Evolutionary conservation across 164 flowering plant genomes (phyloP).

Genomic region (Akebia trifoliata): DNA sequence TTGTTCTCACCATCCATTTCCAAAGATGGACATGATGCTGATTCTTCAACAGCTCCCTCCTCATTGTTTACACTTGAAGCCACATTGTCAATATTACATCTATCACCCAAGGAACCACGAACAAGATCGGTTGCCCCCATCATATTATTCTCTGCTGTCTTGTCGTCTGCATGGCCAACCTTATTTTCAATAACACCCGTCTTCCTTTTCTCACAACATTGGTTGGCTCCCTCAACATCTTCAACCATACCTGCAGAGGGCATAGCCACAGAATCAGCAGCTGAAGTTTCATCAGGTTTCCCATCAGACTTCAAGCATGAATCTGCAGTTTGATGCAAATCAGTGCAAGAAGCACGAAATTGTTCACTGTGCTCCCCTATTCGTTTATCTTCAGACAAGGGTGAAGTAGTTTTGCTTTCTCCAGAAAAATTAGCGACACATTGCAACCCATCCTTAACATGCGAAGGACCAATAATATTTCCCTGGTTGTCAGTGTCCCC

Average conservation of each 20-base stretch:
- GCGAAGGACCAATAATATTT: constrained; percentile 10
- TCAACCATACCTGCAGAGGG: constrained; percentile 7
- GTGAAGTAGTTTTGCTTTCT: constrained; percentile 13
- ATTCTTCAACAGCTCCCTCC: constrained; percentile 21
- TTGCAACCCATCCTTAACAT: constrained; percentile 14
- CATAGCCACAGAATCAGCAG: constrained; percentile 5
- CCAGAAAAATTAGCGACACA: constrained; percentile 2
- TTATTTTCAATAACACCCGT: constrained; percentile 14
- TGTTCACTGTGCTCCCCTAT: constrained; percentile 15
- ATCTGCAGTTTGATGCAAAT: constrained; percentile 22
- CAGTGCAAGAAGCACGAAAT: constrained; percentile 19
- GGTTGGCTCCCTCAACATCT: constrained; percentile 15
- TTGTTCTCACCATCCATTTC: constrained; percentile 11
- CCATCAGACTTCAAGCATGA: constrained; percentile 20
- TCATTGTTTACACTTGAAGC: constrained; percentile 7
- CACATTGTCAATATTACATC: not conserved
- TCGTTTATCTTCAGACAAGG: constrained; percentile 16
- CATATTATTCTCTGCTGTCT: not conserved
- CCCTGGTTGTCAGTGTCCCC: constrained; percentile 28
- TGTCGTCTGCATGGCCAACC: constrained; percentile 1
- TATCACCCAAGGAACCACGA: not conserved
- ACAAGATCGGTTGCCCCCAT: not conserved
- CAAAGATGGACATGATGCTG: constrained; percentile 7
- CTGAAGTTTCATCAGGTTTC: constrained; percentile 14
- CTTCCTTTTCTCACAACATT: constrained; percentile 16